phyloP scores from a whole-genome alignment of 2,329 filamentous ascomycete genomes.

The Alternaria conjuncta region DNA sequence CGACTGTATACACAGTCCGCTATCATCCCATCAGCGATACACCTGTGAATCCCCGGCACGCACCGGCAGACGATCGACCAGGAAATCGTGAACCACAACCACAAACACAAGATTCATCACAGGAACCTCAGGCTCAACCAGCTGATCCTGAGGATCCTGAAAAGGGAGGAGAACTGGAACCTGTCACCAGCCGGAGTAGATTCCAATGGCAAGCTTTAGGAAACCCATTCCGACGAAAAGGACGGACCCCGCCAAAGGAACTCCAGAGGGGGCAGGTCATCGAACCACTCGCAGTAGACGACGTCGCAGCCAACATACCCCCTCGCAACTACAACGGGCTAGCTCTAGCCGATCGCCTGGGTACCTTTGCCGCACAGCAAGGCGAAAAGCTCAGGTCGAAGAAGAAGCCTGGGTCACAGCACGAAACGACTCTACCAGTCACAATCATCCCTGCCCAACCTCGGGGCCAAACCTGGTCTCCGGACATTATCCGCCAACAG shows the following conservation, averaged over 20 bases:
- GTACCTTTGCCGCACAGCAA: constrained; percentile 58
- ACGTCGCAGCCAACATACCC: constrained; percentile 43
- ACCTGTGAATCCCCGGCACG: constrained; percentile 27
- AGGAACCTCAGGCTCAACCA: constrained; percentile 12
- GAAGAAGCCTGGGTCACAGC: constrained; percentile 40
- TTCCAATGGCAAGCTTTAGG: constrained; percentile 59
- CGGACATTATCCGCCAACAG: constrained; percentile 43
- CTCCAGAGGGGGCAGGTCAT: constrained; percentile 63
- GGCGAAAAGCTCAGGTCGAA: constrained; percentile 53
- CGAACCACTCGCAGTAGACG: constrained; percentile 48
- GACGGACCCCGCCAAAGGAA: constrained; percentile 65
- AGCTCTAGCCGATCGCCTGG: constrained; percentile 54
- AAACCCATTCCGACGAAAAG: constrained; percentile 65
- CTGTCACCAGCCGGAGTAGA: constrained; percentile 25
- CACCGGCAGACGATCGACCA: constrained; percentile 24
- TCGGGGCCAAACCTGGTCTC: constrained; percentile 62
- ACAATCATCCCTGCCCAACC: constrained; percentile 68
- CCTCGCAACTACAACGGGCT: constrained; percentile 54
- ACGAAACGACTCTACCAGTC: constrained; percentile 58
- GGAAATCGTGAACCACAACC: constrained; percentile 9
- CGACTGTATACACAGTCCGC: constrained; percentile 68
- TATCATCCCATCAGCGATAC: constrained; percentile 63
- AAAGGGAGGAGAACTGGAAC: constrained; percentile 31
- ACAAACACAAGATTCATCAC: constrained; percentile 2
- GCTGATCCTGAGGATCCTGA: constrained; percentile 36